Percentiles rank a stretch among this genome's conserved stretches.
Conservation (phyloP, 108 stramenopile genomes). For the Skeletonema menzelii region DNA sequence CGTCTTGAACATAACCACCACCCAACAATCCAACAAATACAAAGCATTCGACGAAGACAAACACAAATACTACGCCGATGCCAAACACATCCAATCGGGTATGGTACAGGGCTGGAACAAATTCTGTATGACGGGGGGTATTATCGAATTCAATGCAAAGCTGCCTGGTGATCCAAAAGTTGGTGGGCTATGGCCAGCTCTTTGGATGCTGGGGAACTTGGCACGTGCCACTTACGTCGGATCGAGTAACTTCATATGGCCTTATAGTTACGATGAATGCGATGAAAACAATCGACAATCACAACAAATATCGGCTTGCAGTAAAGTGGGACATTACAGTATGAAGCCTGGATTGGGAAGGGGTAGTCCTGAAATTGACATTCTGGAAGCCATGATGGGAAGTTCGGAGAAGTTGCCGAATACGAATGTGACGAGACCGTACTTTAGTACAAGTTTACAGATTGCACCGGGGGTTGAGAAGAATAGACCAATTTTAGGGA, state of each 20-base stretch:
- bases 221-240: slow-evolving; percentile 91
- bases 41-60: slow-evolving; percentile 84
- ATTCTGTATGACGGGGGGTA: slow-evolving; percentile 90
- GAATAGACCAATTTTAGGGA: slow-evolving; percentile 55
- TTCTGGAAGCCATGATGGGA: slow-evolving; percentile 91
- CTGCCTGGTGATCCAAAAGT: slow-evolving; percentile 72
- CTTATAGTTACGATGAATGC: slow-evolving; percentile 87
- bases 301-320: slow-evolving; percentile 84
- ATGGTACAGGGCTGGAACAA: slow-evolving; percentile 95
- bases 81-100: slow-evolving; percentile 77
- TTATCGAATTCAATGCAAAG: slow-evolving; percentile 84
- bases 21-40: slow-evolving; percentile 63
- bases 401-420: slow-evolving; percentile 57
- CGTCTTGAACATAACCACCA: slow-evolving; percentile 72
- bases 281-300: slow-evolving; percentile 55
- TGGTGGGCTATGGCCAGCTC: slow-evolving; percentile 90
- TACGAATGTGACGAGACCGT: slow-evolving; percentile 79
- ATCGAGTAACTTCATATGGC: slow-evolving; percentile 90
- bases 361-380: slow-evolving; percentile 91
- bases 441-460: slow-evolving; percentile 85
- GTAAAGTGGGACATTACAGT: slow-evolving; percentile 78
- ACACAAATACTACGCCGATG: slow-evolving; percentile 68
- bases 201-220: slow-evolving; percentile 91
- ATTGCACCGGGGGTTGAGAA: slow-evolving; percentile 52
- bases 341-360: slow-evolving; percentile 70